Conservation (phyloP, 2,329 filamentous ascomycete genomes). For the Dryadomyces sulphureus region DNA sequence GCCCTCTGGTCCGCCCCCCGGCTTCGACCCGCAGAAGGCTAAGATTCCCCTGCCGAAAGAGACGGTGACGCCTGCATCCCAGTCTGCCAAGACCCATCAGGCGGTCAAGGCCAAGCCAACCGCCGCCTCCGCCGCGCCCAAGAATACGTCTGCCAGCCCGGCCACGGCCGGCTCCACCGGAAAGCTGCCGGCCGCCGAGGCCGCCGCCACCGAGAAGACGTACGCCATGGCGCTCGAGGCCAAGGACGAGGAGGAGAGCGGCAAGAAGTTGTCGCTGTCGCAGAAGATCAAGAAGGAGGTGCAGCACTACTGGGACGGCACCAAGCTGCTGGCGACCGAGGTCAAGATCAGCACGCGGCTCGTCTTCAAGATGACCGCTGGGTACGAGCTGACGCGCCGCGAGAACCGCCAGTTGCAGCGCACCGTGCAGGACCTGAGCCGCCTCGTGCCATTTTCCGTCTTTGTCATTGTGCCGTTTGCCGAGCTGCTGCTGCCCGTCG, state of each 20-base stretch:
- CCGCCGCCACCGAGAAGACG: constrained; percentile 14
- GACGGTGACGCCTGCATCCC: constrained; percentile 15
- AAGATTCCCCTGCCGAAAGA: constrained; percentile 66
- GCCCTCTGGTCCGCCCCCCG: constrained; percentile 60
- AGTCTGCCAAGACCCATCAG: constrained; percentile 16
- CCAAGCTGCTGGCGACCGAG: constrained; percentile 83
- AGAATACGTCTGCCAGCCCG: neutral
- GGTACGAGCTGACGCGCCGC: constrained; percentile 88
- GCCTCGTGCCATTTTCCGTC: constrained; percentile 87
- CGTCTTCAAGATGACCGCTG: constrained; percentile 92
- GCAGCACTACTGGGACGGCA: constrained; percentile 96
- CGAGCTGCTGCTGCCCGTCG: constrained; percentile 80
- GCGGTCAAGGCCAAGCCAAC: constrained; percentile 18
- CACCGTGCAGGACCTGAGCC: constrained; percentile 85
- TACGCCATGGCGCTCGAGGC: constrained; percentile 38
- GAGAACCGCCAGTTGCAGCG: constrained; percentile 86
- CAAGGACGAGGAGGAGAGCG: constrained; percentile 46
- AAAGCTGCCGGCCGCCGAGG: constrained; percentile 12
- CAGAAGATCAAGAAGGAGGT: constrained; percentile 93
- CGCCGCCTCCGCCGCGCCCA: neutral
- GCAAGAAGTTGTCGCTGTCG: constrained; percentile 75
- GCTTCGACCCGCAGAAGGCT: constrained; percentile 80
- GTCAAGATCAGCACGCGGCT: constrained; percentile 83
- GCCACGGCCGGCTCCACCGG: constrained; percentile 8
- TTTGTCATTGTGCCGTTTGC: constrained; percentile 96